Conservation (phyloP, 192 early-diverging fungal species). For the Backusella westeae region DNA sequence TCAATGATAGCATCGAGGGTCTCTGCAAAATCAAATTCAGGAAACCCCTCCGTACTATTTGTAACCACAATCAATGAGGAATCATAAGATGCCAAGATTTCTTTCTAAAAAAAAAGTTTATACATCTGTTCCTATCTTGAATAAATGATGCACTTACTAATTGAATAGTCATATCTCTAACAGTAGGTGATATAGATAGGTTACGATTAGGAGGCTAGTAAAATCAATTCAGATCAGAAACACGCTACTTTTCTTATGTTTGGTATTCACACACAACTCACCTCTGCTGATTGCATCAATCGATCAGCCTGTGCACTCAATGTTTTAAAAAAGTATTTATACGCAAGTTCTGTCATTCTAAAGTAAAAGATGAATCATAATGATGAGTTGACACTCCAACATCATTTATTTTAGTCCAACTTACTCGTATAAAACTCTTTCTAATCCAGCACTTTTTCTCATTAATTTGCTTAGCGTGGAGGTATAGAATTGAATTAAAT, state of each 20-base stretch:
- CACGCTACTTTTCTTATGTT: background rate
- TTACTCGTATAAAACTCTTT: slow-evolving; percentile 56
- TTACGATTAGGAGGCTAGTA: slow-evolving; percentile 53
- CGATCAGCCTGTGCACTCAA: slow-evolving; percentile 50
- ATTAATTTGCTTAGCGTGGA: slow-evolving; percentile 63
- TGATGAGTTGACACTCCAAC: background rate
- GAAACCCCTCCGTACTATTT: slow-evolving; percentile 20
- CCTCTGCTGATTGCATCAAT: slow-evolving; percentile 46
- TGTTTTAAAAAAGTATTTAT: slow-evolving; percentile 56
- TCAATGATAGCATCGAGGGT: slow-evolving; percentile 69
- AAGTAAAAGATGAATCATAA: background rate
- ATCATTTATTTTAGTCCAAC: slow-evolving; percentile 7
- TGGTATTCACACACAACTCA: slow-evolving; percentile 10
- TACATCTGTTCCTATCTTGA: background rate
- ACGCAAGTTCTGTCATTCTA: slow-evolving; percentile 54
- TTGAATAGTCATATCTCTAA: slow-evolving; percentile 68
- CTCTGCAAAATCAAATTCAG: slow-evolving; percentile 61
- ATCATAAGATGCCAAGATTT: slow-evolving; percentile 80
- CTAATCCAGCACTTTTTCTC: slow-evolving; percentile 49
- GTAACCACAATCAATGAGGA: slow-evolving; percentile 59
- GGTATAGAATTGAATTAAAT: slow-evolving; percentile 76
- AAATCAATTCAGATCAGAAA: slow-evolving; percentile 1
- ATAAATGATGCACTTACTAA: slow-evolving; percentile 44
- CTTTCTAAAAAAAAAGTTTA: slow-evolving; percentile 43
- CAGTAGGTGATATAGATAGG: slow-evolving; percentile 56